Percentiles rank a stretch among this genome's conserved stretches.
phyloP scores from a whole-genome alignment of 306 rosid genomes.

The Abrus pulchellus region DNA sequence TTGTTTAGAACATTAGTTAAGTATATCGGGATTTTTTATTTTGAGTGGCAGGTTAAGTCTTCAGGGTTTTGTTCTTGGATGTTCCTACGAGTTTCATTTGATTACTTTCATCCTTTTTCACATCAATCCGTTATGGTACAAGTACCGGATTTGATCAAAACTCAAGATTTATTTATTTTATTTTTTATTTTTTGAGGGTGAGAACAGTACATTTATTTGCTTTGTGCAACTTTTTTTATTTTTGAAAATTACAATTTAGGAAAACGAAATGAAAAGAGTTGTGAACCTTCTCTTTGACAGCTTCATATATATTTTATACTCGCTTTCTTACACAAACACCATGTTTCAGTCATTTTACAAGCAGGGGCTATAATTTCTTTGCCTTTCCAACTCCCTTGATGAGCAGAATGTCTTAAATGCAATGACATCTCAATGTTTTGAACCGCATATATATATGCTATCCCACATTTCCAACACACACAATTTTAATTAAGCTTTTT shows the following conservation, averaged over 20 bases:
- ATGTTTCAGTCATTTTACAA: constrained; percentile 14
- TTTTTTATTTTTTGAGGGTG: neutral
- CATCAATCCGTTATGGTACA: neutral
- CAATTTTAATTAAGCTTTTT: constrained; percentile 30
- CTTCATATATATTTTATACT: neutral
- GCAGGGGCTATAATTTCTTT: constrained; percentile 40
- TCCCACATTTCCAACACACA: constrained; percentile 38
- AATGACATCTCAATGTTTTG: constrained; percentile 44
- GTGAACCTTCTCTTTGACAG: neutral
- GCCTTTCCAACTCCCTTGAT: constrained; percentile 37
- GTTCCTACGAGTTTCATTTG: neutral
- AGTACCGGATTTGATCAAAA: constrained; percentile 16
- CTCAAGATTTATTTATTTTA: neutral
- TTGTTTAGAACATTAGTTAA: neutral
- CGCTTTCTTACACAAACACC: neutral
- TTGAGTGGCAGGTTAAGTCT: neutral
- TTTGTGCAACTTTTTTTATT: neutral
- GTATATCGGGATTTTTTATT: neutral
- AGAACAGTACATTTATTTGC: neutral
- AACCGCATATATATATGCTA: constrained; percentile 27
- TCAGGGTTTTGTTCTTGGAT: constrained; percentile 18
- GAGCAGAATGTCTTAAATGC: constrained; percentile 53
- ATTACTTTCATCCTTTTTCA: neutral
- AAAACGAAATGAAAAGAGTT: neutral
- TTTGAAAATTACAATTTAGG: neutral